Evolutionary conservation across 495 filamentous ascomycete genomes (phyloP), one percentile per base, ranked within the genome.

Genomic region (Penicillium canariense): DNA sequence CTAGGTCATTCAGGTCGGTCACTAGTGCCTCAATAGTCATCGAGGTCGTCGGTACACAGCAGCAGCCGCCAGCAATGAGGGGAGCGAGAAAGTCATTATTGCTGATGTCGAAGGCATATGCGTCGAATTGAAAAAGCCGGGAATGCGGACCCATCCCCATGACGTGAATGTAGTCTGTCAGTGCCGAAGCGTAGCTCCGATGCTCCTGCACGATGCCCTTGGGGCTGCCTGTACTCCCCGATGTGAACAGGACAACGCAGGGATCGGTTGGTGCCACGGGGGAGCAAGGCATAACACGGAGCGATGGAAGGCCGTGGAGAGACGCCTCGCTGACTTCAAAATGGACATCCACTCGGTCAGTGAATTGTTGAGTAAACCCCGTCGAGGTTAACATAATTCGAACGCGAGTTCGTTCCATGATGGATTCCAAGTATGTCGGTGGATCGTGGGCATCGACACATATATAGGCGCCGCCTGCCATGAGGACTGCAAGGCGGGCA

Each of bases 141-240:
- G 52, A 56, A 8, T 61, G 50, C 0, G 49, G 44, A 0, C 52
- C 59, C 20, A 71, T 51, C 0, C 44, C 55, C 28, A 64, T 44
- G 2, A 55, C 56, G 2, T 38, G 48, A 7, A 52, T 54, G 26
- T 70, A 63, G n/a, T 66, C 63, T 0, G 43, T 40, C 11, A 67
- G 17, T 3, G 61, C 59, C 3, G 60, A 72, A 4, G 66, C 62
- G 9, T 76, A 68, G 11, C 67, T 65, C 6, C 63, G 61, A 48
- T 84, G 81, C 18, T 69, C 64, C n/a, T 78, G 66, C 2, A 81
- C 62, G 8, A 81, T 75, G 0, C 77, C 81, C 52, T 79, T 79
- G 7, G 76, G 76, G 4, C 59, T 69, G 1, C 75, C 75, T 0
- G 76, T 79, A 15, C 65, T 71, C 5, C 77, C 77, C 5, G 72